A percentile compares a stretch with the other conserved stretches of the same genome.
phyloP scores from a whole-genome alignment of 352 stramenopile genomes.

The Phytophthora tubulina region DNA sequence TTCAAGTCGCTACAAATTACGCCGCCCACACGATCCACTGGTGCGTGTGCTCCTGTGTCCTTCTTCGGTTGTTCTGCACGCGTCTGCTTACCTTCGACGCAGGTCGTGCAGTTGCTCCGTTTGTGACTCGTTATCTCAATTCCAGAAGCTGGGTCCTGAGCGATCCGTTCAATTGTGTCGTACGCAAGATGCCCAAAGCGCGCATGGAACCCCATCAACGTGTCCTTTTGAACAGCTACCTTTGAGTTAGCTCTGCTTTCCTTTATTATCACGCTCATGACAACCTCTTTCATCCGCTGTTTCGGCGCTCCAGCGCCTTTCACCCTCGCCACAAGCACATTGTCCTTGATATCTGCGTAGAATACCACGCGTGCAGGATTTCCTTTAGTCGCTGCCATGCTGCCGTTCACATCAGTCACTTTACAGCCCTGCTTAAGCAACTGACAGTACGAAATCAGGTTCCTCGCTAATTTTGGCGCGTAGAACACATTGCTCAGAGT shows the following conservation, averaged over 20 bases:
- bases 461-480: constrained; percentile 10
- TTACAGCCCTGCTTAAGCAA: too few species aligned
- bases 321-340: constrained; percentile 5
- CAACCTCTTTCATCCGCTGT: constrained; percentile 1
- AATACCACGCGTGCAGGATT: constrained; percentile 2
- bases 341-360: constrained; percentile 3
- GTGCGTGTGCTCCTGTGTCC: constrained; percentile 20
- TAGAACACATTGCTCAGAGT: constrained; percentile 19
- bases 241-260: neutral
- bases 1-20: constrained; percentile 33
- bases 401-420: too few species aligned
- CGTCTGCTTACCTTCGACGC: constrained; percentile 27
- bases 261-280: neutral
- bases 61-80: constrained; percentile 5
- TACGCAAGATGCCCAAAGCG: constrained; percentile 7
- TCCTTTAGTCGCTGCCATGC: neutral
- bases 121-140: constrained; percentile 13
- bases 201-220: neutral
- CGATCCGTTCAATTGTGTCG: constrained; percentile 16
- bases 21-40: constrained; percentile 18
- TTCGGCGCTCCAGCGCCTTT: too few species aligned
- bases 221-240: neutral
- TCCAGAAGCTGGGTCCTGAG: constrained; percentile 4
- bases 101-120: constrained; percentile 9
- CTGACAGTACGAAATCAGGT: constrained; percentile 19